Conservation (phyloP, 2,329 filamentous ascomycete species). For the Scedosporium apiospermum region DNA sequence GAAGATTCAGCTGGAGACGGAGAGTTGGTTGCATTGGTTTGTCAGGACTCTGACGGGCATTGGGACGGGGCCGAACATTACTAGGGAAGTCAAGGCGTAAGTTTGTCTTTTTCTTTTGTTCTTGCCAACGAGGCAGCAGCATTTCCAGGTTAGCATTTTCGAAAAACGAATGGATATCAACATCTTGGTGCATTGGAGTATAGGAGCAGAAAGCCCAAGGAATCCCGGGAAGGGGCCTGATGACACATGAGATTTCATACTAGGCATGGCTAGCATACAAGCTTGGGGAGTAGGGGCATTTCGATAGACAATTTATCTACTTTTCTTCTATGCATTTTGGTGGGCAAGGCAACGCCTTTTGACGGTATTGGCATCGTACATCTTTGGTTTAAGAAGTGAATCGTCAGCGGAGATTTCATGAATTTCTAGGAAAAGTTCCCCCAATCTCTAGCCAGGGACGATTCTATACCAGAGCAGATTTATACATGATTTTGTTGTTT, state of each 20-base stretch:
- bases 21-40: conserved; percentile 57
- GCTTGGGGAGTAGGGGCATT: not conserved
- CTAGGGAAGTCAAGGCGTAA: conserved; percentile 10
- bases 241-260: not conserved
- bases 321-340: too few relatives aligned
- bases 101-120: too few relatives aligned
- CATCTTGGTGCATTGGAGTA: too few relatives aligned
- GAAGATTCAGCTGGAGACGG: conserved; percentile 51
- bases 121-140: too few relatives aligned
- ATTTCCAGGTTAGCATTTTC: too few relatives aligned
- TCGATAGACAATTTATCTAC: not conserved
- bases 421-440: not conserved
- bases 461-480: not conserved
- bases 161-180: too few relatives aligned
- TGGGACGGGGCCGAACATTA: conserved; percentile 49
- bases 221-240: not conserved
- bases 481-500: not conserved
- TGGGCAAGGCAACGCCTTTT: not conserved
- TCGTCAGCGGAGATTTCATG: not conserved
- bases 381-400: not conserved
- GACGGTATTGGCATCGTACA: not conserved
- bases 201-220: too few relatives aligned
- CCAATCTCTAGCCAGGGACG: not conserved
- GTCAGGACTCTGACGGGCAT: conserved; percentile 52
- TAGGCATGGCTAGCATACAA: not conserved